Conservation (phyloP, 495 filamentous ascomycete genomes). For the Halenospora varia region DNA sequence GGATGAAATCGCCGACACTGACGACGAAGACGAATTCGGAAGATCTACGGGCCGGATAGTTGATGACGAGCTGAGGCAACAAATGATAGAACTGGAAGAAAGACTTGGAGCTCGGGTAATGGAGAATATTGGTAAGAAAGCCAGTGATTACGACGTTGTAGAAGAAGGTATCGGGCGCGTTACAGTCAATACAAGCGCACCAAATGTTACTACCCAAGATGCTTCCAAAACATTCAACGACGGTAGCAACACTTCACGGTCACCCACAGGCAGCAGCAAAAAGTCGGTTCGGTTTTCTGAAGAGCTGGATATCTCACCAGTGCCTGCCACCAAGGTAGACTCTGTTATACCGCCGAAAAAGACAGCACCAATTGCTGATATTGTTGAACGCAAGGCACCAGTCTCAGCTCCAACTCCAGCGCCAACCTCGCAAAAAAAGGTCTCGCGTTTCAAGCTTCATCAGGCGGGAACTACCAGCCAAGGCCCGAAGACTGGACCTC, state of each 20-base stretch:
- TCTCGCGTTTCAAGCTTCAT: constrained; percentile 44
- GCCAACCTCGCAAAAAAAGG: constrained; percentile 31
- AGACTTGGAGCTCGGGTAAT: constrained; percentile 56
- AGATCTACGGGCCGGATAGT: constrained; percentile 58
- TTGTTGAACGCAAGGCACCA: constrained; percentile 40
- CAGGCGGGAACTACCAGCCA: background rate
- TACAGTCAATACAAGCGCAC: constrained; percentile 23
- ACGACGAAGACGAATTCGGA: constrained; percentile 64
- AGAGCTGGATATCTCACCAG: constrained; percentile 64
- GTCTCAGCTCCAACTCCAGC: constrained; percentile 17
- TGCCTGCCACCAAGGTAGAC: constrained; percentile 24
- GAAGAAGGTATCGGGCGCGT: constrained; percentile 36
- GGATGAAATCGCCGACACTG: constrained; percentile 43
- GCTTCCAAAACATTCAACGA: background rate
- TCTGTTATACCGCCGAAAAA: constrained; percentile 7
- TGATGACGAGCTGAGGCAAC: constrained; percentile 64
- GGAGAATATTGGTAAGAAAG: constrained; percentile 49
- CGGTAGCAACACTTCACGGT: background rate
- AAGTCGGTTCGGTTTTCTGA: constrained; percentile 77
- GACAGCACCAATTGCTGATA: constrained; percentile 40
- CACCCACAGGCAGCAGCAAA: constrained; percentile 33
- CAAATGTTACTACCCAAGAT: background rate
- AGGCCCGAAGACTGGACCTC: background rate
- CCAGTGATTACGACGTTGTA: constrained; percentile 23
- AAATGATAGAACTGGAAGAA: constrained; percentile 82